These are phyloP conservation scores for Ilyonectria mors-panacis DNA, from an alignment of 2,329 filamentous ascomycete genomes.

Conservation along the genomic window DNA sequence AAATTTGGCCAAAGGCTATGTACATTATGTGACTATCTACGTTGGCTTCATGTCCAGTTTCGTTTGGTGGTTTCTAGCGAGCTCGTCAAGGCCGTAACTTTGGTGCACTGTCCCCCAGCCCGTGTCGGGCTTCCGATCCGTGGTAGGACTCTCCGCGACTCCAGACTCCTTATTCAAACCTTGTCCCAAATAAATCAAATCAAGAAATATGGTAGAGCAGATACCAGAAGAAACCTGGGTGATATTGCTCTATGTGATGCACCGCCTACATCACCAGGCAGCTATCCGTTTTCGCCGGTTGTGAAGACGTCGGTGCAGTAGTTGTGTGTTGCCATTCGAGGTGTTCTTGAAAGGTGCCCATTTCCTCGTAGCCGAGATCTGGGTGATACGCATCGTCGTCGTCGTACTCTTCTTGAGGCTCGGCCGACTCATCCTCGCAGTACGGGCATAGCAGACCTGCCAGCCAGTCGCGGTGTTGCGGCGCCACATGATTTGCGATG, in stretches of 20 bases:
- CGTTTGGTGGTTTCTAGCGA: constrained; percentile 32
- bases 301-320: constrained; percentile 55
- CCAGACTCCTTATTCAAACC: constrained; percentile 42
- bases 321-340: constrained; percentile 70
- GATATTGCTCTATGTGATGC: not conserved
- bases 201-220: not conserved
- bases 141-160: constrained; percentile 31
- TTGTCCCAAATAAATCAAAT: constrained; percentile 5
- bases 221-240: not conserved
- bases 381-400: constrained; percentile 66
- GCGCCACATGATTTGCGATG: constrained; percentile 70
- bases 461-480: constrained; percentile 65
- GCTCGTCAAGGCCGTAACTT: constrained; percentile 36
- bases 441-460: constrained; percentile 68
- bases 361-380: constrained; percentile 65
- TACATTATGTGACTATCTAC: constrained; percentile 44
- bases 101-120: constrained; percentile 24
- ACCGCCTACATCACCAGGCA: constrained; percentile 63
- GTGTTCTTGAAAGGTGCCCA: constrained; percentile 67
- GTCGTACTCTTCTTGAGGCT: constrained; percentile 61
- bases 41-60: constrained; percentile 29
- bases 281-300: constrained; percentile 51
- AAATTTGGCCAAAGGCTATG: constrained; percentile 34
- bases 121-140: constrained; percentile 9
- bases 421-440: constrained; percentile 68